Base-by-base conservation (phyloP, 169 alveolate genomes). In the Neospora caninum region DNA sequence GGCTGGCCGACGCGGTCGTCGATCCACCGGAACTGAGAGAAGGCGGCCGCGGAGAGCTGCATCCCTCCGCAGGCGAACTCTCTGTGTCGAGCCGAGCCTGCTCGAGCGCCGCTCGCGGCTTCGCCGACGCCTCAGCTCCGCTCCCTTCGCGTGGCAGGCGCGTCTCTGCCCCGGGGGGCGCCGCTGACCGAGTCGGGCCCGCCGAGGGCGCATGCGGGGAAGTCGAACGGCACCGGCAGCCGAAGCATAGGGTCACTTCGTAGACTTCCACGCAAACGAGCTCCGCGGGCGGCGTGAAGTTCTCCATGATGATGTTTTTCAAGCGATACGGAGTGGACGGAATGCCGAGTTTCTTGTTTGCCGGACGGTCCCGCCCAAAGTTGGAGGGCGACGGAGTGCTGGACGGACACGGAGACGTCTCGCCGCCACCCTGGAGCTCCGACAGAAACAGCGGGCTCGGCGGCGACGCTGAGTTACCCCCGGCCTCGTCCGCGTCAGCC, bases 261-360 rank as follows among this genome's bases (percentile, higher is more conserved):
- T 91, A 91, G 89, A 91, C 94, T 64, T 91, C 94, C 36, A 91
- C 89, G 49, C 80, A 67, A 49, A 91, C 38, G 31, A 91, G 89
- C 25, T 86, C 94, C 41, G 94, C 94, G n/a, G 94, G 94, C 41
- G 94, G 89, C 18, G 91, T 87, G 58, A 91, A 91, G 67, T 91
- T 86, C 31, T 91, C 94, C 38, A 91, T 36, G 89, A 91, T 39
- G 67, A 91, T 38, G 82, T 91, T 91, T 41, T 91, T 91, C 67
- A 91, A 83, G 41, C 94, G 94, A 73, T 73, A 73, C 42, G 84
- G 84, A 22, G 84, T 73, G 18, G 39, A 22, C 39, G 84, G 43
- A 73, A 73, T n/a, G 49, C 84, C 84, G 49, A 16, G 1, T 22
- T 64, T 64, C 73, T 22, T 64, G 34, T 16, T 9, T 29, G n/a